Evolutionary conservation across 768 basidiomycete genomes (phyloP), one percentile per base, ranked within the genome.

Genomic region (Boletus tylopilopsis): DNA sequence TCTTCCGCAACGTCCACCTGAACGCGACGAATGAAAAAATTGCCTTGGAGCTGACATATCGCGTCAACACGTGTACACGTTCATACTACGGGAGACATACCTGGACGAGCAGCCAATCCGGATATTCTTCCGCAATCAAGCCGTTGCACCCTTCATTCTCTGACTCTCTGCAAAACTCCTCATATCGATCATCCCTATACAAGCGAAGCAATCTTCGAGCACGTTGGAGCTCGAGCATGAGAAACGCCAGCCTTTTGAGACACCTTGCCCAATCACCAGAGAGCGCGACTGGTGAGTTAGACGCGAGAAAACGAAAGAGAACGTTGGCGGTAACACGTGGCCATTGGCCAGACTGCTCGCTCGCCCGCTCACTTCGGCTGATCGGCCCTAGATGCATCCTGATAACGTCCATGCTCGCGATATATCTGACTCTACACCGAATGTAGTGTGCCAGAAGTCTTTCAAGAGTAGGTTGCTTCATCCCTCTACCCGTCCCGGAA

Each of bases 91-190:
- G 13, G 7, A 45, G 38, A 42, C 47, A 25, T 21, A 76, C 73
- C 64, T 78, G 77, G 11, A 79, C 66, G 13, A 78, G 53, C 0
- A 76, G 53, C 77, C 75, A 79, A 43, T 75, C 75, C 2, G 68
- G 63, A 56, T 71, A 44, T 3, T 13, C 24, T 13, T 56, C 42
- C 1, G 53, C 42, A 5, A 43, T 19, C 57, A 56, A 60, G 2
- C 47, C 56, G 18, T 62, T 42, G 10, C 53, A 59, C n/a, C 61
- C 68, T 13, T 51, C 47, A 6, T 63, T 70, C 33, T 57, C 36
- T 4, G 63, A 19, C 23, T 71, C 68, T 36, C 22, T 62, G 27
- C 40, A 54, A 10, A 73, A 61, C 1, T 73, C 73, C 5, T 71
- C 69, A 3, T 38, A 42, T 6, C 61, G 66, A 13, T 52, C 30